Conservation (phyloP, 805 yeast species). For the Candida ficus region DNA sequence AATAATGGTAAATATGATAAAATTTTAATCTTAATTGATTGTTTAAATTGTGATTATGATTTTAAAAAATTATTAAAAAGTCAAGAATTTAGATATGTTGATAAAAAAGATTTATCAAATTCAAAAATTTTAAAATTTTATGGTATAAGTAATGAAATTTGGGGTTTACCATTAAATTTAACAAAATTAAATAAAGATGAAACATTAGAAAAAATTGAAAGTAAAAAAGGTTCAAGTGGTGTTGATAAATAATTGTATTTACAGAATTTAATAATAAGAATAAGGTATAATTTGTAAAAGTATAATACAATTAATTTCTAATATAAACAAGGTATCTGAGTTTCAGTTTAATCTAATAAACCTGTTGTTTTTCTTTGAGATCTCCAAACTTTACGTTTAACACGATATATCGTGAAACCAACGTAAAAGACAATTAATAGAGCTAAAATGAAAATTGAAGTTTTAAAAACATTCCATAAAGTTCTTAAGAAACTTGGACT, state of each 20-base stretch:
- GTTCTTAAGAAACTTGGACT: constrained; percentile 20
- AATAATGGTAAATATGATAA: constrained; percentile 29
- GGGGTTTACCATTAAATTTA: constrained; percentile 22
- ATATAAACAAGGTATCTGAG: too few relatives aligned
- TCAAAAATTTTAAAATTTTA: constrained; percentile 13
- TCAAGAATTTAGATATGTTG: constrained; percentile 40
- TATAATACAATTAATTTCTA: not conserved
- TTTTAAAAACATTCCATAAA: constrained; percentile 37
- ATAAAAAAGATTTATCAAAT: constrained; percentile 11
- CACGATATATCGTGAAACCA: constrained; percentile 24
- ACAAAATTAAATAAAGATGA: not conserved
- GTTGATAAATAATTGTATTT: constrained; percentile 6
- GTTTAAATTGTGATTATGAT: constrained; percentile 46
- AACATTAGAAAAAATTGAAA: constrained; percentile 15
- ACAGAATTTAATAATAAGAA: not conserved
- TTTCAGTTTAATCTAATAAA: constrained; percentile 15
- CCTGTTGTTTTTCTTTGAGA: constrained; percentile 21
- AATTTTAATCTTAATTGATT: constrained; percentile 39
- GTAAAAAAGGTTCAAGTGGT: constrained; percentile 20
- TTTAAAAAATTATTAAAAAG: constrained; percentile 33
- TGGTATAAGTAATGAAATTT: constrained; percentile 19
- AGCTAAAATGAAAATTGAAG: constrained; percentile 22
- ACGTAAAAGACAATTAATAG: constrained; percentile 22
- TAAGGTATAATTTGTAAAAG: not conserved
- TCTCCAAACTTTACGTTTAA: constrained; percentile 19